These are phyloP conservation scores for Candida sojae DNA, from an alignment of 1,139 yeast genomes.

Conservation along the genomic window DNA sequence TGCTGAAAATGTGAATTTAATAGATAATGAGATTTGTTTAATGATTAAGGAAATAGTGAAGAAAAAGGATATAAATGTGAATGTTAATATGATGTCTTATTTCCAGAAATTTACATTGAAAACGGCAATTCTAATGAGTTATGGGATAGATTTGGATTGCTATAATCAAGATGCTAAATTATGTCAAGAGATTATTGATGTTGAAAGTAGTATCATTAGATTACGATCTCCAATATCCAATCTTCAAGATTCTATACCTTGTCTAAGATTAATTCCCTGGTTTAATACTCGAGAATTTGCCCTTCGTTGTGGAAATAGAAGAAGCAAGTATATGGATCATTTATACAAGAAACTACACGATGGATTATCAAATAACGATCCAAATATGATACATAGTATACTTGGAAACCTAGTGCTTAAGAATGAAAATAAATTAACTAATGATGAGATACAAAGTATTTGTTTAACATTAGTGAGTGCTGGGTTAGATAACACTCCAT, in stretches of 20 bases:
- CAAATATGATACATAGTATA: slow-evolving; percentile 32
- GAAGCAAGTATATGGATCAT: slow-evolving; percentile 57
- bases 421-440: slow-evolving; percentile 20
- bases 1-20: slow-evolving; percentile 34
- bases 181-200: slow-evolving; percentile 55
- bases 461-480: slow-evolving; percentile 81
- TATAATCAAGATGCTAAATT: slow-evolving; percentile 38
- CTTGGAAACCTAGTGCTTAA: slow-evolving; percentile 41
- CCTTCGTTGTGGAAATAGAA: slow-evolving; percentile 30
- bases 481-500: slow-evolving; percentile 73
- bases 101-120: slow-evolving; percentile 58
- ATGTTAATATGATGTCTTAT: slow-evolving; percentile 39
- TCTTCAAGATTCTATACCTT: slow-evolving; percentile 62
- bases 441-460: slow-evolving; percentile 56
- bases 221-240: slow-evolving; percentile 66
- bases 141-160: slow-evolving; percentile 57
- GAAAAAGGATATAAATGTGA: slow-evolving; percentile 22
- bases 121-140: slow-evolving; percentile 58
- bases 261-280: slow-evolving; percentile 37
- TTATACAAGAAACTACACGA: slow-evolving; percentile 22
- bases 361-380: slow-evolving; percentile 10
- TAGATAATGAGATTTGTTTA: slow-evolving; percentile 14
- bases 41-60: slow-evolving; percentile 28
- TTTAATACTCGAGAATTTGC: slow-evolving; percentile 35
- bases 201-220: slow-evolving; percentile 65